These are phyloP conservation scores for Aeschynomene evenia DNA, from an alignment of 306 rosid genomes.

Conservation along the genomic window DNA sequence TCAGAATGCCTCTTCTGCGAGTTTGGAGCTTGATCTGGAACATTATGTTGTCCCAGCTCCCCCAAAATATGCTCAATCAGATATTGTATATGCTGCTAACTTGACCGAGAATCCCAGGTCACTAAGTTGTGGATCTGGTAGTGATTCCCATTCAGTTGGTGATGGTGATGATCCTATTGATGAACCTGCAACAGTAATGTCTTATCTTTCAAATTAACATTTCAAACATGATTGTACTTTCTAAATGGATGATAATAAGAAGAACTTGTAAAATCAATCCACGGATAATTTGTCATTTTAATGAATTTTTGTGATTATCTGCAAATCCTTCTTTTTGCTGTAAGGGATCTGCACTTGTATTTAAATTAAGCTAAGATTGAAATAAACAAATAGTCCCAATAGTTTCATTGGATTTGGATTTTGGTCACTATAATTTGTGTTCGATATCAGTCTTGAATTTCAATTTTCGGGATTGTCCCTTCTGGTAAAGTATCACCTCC, in stretches of 20 bases:
- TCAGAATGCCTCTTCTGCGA: constrained; percentile 62
- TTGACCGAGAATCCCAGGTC: constrained; percentile 89
- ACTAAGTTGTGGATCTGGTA: constrained; percentile 45
- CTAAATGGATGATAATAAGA: background rate
- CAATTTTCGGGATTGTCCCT: too few species aligned
- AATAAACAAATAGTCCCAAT: too few species aligned
- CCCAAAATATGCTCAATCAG: constrained; percentile 53
- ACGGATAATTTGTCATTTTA: constrained; percentile 1
- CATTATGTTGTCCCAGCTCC: constrained; percentile 97
- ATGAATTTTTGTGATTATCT: background rate
- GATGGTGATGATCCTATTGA: constrained; percentile 47
- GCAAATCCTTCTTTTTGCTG: background rate
- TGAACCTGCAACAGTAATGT: constrained; percentile 51
- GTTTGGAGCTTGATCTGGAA: constrained; percentile 93
- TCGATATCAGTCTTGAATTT: too few species aligned
- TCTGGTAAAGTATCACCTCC: too few species aligned
- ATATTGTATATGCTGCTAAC: constrained; percentile 74
- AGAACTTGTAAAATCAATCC: constrained; percentile 1
- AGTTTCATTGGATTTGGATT: too few species aligned
- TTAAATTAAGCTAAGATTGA: background rate
- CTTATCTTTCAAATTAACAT: constrained; percentile 39
- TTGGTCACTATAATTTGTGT: too few species aligned
- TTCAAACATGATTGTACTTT: constrained; percentile 23
- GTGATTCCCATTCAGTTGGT: constrained; percentile 33
- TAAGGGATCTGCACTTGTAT: background rate